Conservation (phyloP, 2,329 filamentous ascomycete species). For the Aspergillus viridinutans region DNA sequence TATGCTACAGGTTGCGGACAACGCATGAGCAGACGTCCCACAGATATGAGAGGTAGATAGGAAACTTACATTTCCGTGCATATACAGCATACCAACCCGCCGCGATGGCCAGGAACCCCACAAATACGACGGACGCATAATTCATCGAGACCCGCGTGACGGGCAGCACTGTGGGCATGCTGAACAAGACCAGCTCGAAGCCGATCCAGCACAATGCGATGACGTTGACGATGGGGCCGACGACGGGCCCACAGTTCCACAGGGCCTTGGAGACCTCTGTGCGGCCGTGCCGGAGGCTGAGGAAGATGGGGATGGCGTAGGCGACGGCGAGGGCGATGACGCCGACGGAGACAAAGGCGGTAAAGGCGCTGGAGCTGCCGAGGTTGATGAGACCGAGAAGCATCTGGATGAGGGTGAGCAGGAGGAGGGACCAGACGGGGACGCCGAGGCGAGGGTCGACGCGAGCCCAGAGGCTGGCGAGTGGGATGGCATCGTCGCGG, state of each 20-base stretch:
- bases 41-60: background rate
- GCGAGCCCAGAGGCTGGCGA: slow-evolving; percentile 34
- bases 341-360: slow-evolving; percentile 51
- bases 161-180: slow-evolving; percentile 50
- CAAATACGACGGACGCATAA: slow-evolving; percentile 56
- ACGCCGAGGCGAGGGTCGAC: slow-evolving; percentile 35
- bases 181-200: slow-evolving; percentile 53
- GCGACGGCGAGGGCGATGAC: slow-evolving; percentile 54
- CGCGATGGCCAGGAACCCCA: slow-evolving; percentile 50
- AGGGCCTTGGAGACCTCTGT: slow-evolving; percentile 46
- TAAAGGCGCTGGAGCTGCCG: slow-evolving; percentile 46
- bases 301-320: slow-evolving; percentile 54
- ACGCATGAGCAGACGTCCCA: background rate
- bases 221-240: slow-evolving; percentile 45
- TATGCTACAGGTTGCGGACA: slow-evolving; percentile 20
- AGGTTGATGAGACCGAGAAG: slow-evolving; percentile 49
- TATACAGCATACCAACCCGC: slow-evolving; percentile 50
- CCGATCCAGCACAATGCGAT: slow-evolving; percentile 49
- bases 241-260: slow-evolving; percentile 45
- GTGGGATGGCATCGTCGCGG: slow-evolving; percentile 43
- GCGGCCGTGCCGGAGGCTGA: slow-evolving; percentile 47
- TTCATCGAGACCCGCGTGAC: slow-evolving; percentile 53
- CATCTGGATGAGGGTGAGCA: slow-evolving; percentile 46
- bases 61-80: slow-evolving; percentile 47
- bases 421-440: slow-evolving; percentile 40